Base-by-base conservation (phyloP, 257 asterid species). In the Catharanthus roseus region DNA sequence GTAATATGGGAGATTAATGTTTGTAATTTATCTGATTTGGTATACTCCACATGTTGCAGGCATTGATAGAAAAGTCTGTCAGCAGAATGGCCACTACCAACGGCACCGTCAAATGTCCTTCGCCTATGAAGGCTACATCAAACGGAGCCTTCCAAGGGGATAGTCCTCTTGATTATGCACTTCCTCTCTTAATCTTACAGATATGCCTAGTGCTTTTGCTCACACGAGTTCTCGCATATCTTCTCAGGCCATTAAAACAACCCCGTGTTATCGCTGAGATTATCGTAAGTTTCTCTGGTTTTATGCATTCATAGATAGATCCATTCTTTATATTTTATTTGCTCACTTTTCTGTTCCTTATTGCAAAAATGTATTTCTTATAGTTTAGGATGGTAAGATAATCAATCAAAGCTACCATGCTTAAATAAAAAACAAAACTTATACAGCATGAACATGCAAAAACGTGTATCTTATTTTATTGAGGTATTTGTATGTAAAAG, bases 241-340 rank as follows among this genome's bases (percentile, higher is more conserved):
- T 85, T 38, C 85, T 82, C 55, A 74, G 62, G 82, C 87, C 87
- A 42, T 74, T 85, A 29, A 73, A 83, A 26, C 89, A 85, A 65
- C 89, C 89, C 6, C 85, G 83, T 1, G 87, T 85, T 51, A 72
- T 85, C 68, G 89, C 87, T 34, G 89, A 85, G 70, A 82, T 80
- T 36, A 76, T 85, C 28, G 87, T 82, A 75, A 80, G 81, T 78
- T 33, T 68, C 9, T 10, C 2, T 39, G 21, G 19, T 16, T 24
- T 54, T 57, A 15, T 34, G 13, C 4, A 1, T 9, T 69, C 18
- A 13, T 5, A 6, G 3, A 10, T 2, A n/a, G n/a, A n/a, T 12
- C 2, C 53, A 9, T 15, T 21, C 13, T 16, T 19, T 16, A 8
- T 28, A 26, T 61, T 33, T 21, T 61, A 16, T 18, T 36, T 31